Conservation (phyloP, 176 grass and related monocot genomes). For the Neostapfia colusana region DNA sequence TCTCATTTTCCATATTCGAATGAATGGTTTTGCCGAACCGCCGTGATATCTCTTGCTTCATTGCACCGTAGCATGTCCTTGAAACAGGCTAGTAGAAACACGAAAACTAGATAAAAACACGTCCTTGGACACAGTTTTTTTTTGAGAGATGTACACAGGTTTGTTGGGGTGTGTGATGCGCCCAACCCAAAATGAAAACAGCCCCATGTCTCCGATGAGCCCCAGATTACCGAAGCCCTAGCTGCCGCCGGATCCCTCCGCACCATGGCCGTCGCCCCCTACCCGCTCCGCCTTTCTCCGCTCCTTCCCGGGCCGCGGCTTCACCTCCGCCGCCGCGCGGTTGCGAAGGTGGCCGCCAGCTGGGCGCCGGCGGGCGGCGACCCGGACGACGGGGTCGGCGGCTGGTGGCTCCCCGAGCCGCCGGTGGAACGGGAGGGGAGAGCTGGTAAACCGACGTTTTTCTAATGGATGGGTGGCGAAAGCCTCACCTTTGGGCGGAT, state of each 20-base stretch:
- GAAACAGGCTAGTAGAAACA: not conserved
- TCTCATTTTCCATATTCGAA: too few species aligned
- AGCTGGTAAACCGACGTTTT: slow-evolving; percentile 20
- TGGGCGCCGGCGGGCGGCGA: slow-evolving; percentile 20
- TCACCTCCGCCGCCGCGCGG: not conserved
- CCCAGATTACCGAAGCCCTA: slow-evolving; percentile 28
- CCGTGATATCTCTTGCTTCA: too few species aligned
- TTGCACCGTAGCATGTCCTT: too few species aligned
- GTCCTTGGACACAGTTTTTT: too few species aligned
- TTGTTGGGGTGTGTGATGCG: not conserved
- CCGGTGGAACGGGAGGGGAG: slow-evolving; percentile 11
- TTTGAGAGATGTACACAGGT: too few species aligned
- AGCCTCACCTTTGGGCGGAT: slow-evolving; percentile 1
- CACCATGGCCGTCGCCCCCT: slow-evolving; percentile 40
- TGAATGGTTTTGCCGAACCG: too few species aligned
- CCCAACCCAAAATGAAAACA: not conserved
- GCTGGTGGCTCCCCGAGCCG: slow-evolving; percentile 41
- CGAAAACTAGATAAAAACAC: not conserved
- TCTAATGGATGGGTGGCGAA: not conserved
- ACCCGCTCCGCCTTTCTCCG: slow-evolving; percentile 35
- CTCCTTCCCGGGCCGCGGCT: slow-evolving; percentile 11
- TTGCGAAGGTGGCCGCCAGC: slow-evolving; percentile 19
- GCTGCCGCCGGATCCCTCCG: not conserved
- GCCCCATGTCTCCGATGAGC: not conserved
- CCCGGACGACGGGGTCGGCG: slow-evolving; percentile 38